These are phyloP conservation scores for Penicillium sp. DNA, from an alignment of 2,329 filamentous ascomycete species.

Conservation along the genomic window DNA sequence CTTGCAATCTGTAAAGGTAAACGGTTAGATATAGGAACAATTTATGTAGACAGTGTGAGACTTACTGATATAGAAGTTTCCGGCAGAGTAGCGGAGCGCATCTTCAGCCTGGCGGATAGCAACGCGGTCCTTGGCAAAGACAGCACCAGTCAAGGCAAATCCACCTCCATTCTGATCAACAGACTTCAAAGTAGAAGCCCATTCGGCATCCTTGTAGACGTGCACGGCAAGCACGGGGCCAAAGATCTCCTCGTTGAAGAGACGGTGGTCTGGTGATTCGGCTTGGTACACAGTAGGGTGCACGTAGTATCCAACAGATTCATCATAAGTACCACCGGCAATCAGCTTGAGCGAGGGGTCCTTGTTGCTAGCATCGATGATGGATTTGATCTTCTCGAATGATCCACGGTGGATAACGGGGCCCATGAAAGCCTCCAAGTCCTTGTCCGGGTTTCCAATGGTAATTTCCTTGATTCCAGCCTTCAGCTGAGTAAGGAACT, in stretches of 20 bases:
- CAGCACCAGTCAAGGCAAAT: constrained; percentile 41
- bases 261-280: constrained; percentile 66
- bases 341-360: constrained; percentile 69
- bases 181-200: constrained; percentile 55
- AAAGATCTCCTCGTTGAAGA: constrained; percentile 76
- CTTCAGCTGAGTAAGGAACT: constrained; percentile 66
- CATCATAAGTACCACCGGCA: constrained; percentile 72
- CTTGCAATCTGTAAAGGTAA: constrained; percentile 33
- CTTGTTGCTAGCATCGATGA: constrained; percentile 74
- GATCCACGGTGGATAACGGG: constrained; percentile 77
- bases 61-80: constrained; percentile 46
- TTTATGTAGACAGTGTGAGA: not conserved
- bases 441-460: constrained; percentile 53
- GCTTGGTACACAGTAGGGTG: constrained; percentile 77
- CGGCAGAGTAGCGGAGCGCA: constrained; percentile 39
- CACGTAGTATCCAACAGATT: constrained; percentile 74
- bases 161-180: constrained; percentile 36
- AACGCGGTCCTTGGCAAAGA: constrained; percentile 41
- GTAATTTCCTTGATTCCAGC: constrained; percentile 66
- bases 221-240: constrained; percentile 71
- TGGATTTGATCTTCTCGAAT: constrained; percentile 73
- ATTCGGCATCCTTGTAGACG: constrained; percentile 72
- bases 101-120: constrained; percentile 40
- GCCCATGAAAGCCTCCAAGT: constrained; percentile 67
- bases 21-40: not conserved